Evolutionary conservation across 148 eudicot species (phyloP), one percentile per base, ranked within the genome.

Genomic region (Diospyros kaki): DNA sequence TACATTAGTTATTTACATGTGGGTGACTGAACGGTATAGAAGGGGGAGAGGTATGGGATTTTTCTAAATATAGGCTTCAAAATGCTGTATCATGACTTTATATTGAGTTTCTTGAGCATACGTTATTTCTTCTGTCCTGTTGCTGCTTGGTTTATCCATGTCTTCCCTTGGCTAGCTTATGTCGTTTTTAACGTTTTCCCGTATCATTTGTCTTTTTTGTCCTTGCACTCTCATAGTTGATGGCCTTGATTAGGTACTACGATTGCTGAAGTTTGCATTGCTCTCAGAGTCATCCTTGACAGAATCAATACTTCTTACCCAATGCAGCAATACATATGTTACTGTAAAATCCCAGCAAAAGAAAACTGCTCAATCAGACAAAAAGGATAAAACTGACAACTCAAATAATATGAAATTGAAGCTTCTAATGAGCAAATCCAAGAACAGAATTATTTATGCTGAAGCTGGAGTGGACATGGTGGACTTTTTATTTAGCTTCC

Each of bases 381-480:
- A 44, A 44, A 44, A n/a, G 7, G 38, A 46, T 64, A 64, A 52
- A 14, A 38, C 69, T 44, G 51, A 17, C n/a, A 44, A 44, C 51
- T 14, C 52, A 17, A 8, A 66, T 15, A 44, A 44, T 66, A 66
- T 66, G 69, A 44, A 15, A 50, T 66, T 66, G 69, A 66, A 66
- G 51, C 69, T 66, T 44, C 15, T 44, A 7, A 52, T 44, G 7
- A 66, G 38, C 69, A 66, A 66, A 66, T 66, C 69, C n/a, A 44
- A 44, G 69, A 44, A 66, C 14, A 44, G 3, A 43, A 12, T 44
- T 66, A 5, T 66, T 50, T 66, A 43, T 66, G 69, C 69, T 15
- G 69, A 66, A 66, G 69, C 69, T n/a, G 69, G 69, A 66, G 69
- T 14, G 69, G 52, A 66, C 12, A 38, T 66, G 69, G 69, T 66